A percentile compares a stretch with the other conserved stretches of the same genome.
Evolutionary conservation across 1,284 basidiomycete genomes (phyloP).

Genomic region (Heimioporus retisporus): DNA sequence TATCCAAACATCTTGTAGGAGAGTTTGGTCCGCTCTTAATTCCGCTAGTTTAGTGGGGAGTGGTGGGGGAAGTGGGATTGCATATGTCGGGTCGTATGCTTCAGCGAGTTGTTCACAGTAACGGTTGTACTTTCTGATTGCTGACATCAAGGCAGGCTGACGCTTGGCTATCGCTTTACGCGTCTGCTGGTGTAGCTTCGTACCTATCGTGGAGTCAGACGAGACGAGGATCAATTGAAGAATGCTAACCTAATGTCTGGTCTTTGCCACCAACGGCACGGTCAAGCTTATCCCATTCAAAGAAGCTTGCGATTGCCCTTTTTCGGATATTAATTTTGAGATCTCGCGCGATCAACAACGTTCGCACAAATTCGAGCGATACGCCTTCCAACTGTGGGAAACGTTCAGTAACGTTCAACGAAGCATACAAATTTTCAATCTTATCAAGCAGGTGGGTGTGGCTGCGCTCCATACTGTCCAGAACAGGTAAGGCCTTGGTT

Average conservation of each 20-base stretch:
- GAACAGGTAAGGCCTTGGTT: constrained; percentile 9
- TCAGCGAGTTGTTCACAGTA: not conserved
- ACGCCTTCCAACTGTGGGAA: constrained; percentile 46
- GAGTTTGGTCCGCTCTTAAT: no score
- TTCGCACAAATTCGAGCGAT: constrained; percentile 44
- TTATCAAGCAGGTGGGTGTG: constrained; percentile 29
- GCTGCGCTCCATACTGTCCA: constrained; percentile 28
- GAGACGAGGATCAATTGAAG: no score
- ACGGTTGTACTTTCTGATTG: constrained; percentile 15
- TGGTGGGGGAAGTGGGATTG: no score
- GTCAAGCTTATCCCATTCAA: not conserved
- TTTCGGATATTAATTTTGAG: constrained; percentile 53
- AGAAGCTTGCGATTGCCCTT: constrained; percentile 33
- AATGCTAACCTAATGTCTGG: not conserved
- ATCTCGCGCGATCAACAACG: constrained; percentile 45
- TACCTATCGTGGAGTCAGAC: not conserved
- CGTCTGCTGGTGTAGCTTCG: constrained; percentile 20
- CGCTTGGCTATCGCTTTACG: constrained; percentile 13
- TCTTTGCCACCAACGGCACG: not conserved
- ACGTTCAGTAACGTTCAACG: constrained; percentile 44
- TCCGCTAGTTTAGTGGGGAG: no score
- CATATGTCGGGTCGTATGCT: no score
- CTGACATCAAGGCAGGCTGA: constrained; percentile 17
- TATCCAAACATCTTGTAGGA: constrained; percentile 4
- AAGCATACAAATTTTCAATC: constrained; percentile 45